Base-by-base conservation (phyloP, 2,329 filamentous ascomycete species). In the Xylariales sp. region DNA sequence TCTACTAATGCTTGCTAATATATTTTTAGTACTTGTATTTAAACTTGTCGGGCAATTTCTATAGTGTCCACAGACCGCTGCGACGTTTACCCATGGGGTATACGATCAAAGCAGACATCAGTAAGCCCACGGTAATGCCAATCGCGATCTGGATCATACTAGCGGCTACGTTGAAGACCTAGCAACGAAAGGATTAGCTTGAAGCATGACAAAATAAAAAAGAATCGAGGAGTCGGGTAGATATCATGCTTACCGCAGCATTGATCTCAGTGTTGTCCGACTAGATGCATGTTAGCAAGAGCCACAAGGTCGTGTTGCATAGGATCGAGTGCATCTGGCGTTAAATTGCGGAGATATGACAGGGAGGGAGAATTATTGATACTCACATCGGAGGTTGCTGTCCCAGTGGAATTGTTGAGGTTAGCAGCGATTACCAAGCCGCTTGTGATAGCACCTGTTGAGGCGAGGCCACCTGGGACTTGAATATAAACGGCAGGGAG, bases 401-500 rank as follows among this genome's bases (percentile, higher is more conserved):
- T 10, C 16, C 55, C 75, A 72, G 83, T 84, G 61, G 80, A 76
- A 1, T 83, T 87, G 1, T 56, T 62, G 52, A 89, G 83, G 60
- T 84, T 81, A 68, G 90, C 82, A 0, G 89, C 88, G 5, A 83
- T 85, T 4, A 82, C 83, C 62, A 91, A 80, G 16, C 89, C 88
- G 7, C 86, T 85, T 5, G 90, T 78, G 18, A 90, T 79, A 14
- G 86, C 88, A 0, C 88, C 88, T 34, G 84, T 83, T 0, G 86
- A 87, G 3, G 88, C 88, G n/a, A 90, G 80, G 34, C 88, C 87
- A 23, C 85, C 87, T 0, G 88, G 88, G 32, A 90, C 88, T 70
- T 89, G 88, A 1, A 90, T 86, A 70, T 97, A 97, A 70, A 97
- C 97, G 5, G 91, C 94, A 0, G 94, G 94, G 9, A 97, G 82